These are phyloP conservation scores for Arthromyces matolae DNA, from an alignment of 768 basidiomycete genomes.

Conservation along the genomic window DNA sequence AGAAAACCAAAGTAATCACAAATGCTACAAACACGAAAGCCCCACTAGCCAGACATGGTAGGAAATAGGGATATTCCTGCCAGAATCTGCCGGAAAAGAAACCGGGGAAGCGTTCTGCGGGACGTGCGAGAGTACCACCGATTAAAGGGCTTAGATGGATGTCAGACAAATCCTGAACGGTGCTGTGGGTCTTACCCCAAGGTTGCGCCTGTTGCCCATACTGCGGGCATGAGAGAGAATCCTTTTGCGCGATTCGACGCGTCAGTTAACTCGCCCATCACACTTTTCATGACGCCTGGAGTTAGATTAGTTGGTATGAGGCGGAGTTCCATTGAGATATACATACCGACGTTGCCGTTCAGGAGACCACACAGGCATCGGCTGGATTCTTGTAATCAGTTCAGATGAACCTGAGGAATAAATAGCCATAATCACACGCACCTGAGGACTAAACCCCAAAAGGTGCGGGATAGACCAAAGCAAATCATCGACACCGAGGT, in stretches of 20 bases:
- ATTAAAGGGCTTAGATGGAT: conserved; percentile 47
- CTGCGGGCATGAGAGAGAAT: conserved; percentile 36
- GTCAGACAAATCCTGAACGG: no score
- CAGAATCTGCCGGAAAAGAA: conserved; percentile 55
- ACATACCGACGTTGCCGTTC: conserved; percentile 58
- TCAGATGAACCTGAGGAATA: no score
- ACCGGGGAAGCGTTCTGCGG: conserved; percentile 60
- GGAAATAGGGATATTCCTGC: conserved; percentile 69
- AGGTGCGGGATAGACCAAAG: conserved; percentile 72
- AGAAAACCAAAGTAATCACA: conserved; percentile 31
- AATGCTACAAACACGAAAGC: conserved; percentile 25
- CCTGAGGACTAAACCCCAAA: conserved; percentile 59
- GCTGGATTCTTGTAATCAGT: conserved; percentile 30
- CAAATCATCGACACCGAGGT: conserved; percentile 67
- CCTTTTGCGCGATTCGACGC: conserved; percentile 37
- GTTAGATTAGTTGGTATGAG: background rate
- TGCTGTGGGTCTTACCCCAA: conserved; percentile 31
- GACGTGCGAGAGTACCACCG: conserved; percentile 66
- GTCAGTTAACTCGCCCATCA: conserved; percentile 42
- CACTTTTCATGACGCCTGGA: conserved; percentile 44
- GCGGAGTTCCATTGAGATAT: background rate
- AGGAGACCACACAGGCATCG: conserved; percentile 66
- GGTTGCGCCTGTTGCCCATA: conserved; percentile 36
- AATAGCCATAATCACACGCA: conserved; percentile 11
- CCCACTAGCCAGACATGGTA: conserved; percentile 50